Evolutionary conservation across 257 asterid genomes (phyloP).

Genomic region (Forsythia viridissima): DNA sequence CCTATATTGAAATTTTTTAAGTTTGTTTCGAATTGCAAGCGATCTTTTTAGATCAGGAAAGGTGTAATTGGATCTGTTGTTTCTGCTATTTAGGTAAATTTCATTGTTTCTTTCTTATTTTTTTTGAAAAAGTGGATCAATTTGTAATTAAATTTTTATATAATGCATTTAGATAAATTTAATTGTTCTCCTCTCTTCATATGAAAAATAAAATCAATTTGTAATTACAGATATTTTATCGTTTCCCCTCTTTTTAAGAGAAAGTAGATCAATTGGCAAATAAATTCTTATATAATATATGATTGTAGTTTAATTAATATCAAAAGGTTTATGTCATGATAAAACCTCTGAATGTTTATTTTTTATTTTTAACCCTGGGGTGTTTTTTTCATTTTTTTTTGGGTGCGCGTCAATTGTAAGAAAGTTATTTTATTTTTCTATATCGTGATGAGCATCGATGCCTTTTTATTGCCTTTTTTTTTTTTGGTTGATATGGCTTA

Average conservation of each 20-base stretch:
- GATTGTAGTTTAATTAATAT: not conserved
- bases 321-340: not conserved
- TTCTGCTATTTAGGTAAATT: not conserved
- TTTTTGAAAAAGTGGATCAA: not conserved
- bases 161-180: not conserved
- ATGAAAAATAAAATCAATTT: not conserved
- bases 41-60: not conserved
- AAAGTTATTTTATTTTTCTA: not conserved
- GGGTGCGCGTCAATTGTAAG: not conserved
- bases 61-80: not conserved
- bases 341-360: not conserved
- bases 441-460: not conserved
- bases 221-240: not conserved
- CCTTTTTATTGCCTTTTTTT: not conserved
- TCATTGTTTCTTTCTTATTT: not conserved
- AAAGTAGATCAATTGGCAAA: not conserved
- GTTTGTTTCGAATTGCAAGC: not conserved
- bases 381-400: not conserved
- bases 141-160: not conserved
- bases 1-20: not conserved
- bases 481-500: not conserved
- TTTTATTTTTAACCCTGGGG: no score
- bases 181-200: not conserved
- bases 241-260: not conserved
- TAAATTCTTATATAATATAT: not conserved